These are phyloP conservation scores for Penstemon newberryi DNA, from an alignment of 257 asterid genomes.

Conservation along the genomic window DNA sequence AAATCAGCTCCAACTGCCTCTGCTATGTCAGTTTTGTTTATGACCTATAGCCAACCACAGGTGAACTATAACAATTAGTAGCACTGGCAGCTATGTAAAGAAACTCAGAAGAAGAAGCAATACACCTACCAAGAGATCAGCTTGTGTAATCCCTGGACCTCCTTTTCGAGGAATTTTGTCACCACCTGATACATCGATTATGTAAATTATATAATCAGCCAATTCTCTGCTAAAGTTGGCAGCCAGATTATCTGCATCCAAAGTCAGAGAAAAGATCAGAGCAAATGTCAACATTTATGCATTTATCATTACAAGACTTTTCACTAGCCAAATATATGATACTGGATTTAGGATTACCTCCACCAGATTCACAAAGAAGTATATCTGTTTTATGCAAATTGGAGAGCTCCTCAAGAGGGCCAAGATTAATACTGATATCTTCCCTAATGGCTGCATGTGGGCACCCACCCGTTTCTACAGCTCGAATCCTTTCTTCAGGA, in stretches of 20 bases:
- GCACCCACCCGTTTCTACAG: constrained; percentile 97
- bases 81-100: neutral
- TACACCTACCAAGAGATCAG: constrained; percentile 85
- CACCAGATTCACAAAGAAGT: constrained; percentile 96
- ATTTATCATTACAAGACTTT: neutral
- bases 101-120: constrained; percentile 1
- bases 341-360: constrained; percentile 53
- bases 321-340: neutral
- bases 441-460: constrained; percentile 97
- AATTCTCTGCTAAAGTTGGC: constrained; percentile 97
- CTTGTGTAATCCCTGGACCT: constrained; percentile 97
- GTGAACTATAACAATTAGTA: constrained; percentile 1
- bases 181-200: constrained; percentile 91
- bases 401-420: constrained; percentile 95
- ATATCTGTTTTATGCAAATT: constrained; percentile 81
- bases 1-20: constrained; percentile 90
- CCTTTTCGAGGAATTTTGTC: constrained; percentile 98
- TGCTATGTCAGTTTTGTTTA: constrained; percentile 92
- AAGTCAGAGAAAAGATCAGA: constrained; percentile 16
- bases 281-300: constrained; percentile 8
- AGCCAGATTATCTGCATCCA: constrained; percentile 74
- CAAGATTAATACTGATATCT: constrained; percentile 92
- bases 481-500: constrained; percentile 94
- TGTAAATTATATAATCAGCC: constrained; percentile 88
- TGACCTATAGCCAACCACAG: constrained; percentile 50